phyloP scores from a whole-genome alignment of 2,329 filamentous ascomycete genomes.

The Penicillium sp. region DNA sequence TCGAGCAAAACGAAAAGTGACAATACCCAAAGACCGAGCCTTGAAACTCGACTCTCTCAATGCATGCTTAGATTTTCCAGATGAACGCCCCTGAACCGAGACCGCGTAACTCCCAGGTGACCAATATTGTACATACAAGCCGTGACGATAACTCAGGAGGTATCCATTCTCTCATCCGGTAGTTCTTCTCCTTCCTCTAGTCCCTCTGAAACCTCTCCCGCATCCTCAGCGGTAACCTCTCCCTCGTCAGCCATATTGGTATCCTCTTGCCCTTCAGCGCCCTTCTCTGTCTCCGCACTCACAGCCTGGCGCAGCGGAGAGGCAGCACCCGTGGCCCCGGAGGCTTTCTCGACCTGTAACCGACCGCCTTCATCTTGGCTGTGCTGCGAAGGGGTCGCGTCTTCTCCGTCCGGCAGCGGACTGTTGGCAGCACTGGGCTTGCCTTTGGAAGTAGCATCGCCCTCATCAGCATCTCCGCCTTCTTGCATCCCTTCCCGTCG shows the following conservation, averaged over 20 bases:
- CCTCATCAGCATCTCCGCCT: constrained; percentile 53
- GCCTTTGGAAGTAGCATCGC: constrained; percentile 45
- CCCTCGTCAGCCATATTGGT: constrained; percentile 54
- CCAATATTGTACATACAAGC: constrained; percentile 17
- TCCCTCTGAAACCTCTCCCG: constrained; percentile 34
- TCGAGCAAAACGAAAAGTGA: neutral
- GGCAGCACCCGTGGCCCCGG: constrained; percentile 24
- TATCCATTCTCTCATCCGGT: constrained; percentile 63
- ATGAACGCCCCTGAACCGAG: constrained; percentile 16
- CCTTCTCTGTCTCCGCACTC: constrained; percentile 33
- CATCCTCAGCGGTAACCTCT: constrained; percentile 34
- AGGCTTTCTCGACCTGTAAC: constrained; percentile 29
- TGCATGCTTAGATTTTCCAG: constrained; percentile 12
- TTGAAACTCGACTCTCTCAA: constrained; percentile 5
- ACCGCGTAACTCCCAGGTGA: constrained; percentile 22
- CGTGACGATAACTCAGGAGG: constrained; percentile 26
- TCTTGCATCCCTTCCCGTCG: constrained; percentile 73
- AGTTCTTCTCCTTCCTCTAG: constrained; percentile 47
- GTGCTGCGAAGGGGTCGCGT: constrained; percentile 30
- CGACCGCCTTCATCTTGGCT: constrained; percentile 29
- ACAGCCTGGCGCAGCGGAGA: constrained; percentile 37
- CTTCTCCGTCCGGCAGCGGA: constrained; percentile 46
- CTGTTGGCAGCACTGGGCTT: constrained; percentile 45
- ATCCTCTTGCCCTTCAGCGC: constrained; percentile 47
- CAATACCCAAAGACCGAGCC: constrained; percentile 6